These are phyloP conservation scores for Nakazawaea laoshanensis DNA, from an alignment of 805 yeast genomes.

Conservation along the genomic window DNA sequence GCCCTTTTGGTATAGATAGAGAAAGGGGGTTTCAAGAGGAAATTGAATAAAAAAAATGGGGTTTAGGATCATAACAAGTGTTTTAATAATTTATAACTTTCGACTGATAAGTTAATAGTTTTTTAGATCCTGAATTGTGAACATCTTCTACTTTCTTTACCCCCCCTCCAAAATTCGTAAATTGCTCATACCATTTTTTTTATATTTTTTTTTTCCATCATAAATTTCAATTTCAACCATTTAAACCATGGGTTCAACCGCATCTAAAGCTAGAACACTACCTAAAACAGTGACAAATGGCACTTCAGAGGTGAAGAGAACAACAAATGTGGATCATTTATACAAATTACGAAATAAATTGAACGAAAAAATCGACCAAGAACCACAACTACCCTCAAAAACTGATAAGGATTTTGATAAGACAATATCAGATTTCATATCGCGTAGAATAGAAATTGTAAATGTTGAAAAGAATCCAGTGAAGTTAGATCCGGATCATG, in stretches of 20 bases:
- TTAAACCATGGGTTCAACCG: slow-evolving; percentile 1
- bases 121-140: too few species aligned
- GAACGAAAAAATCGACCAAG: not conserved
- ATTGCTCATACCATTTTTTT: too few species aligned
- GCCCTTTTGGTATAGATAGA: too few species aligned
- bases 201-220: too few species aligned
- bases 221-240: too few species aligned
- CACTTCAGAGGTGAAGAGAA: not conserved
- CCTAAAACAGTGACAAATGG: slow-evolving; percentile 2
- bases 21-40: too few species aligned
- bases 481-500: slow-evolving; percentile 5
- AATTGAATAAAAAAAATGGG: too few species aligned
- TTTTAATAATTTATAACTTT: too few species aligned
- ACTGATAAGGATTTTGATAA: not conserved
- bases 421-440: slow-evolving; percentile 7
- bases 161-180: too few species aligned
- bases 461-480: slow-evolving; percentile 2
- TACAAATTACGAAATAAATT: not conserved
- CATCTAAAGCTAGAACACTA: slow-evolving; percentile 1
- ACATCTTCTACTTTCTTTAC: too few species aligned
- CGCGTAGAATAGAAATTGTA: not conserved
- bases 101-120: too few species aligned
- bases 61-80: too few species aligned
- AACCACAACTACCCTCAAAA: not conserved
- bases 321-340: slow-evolving; percentile 6